Evolutionary conservation across 345 rosid genomes (phyloP).

Genomic region (Mangifera indica): DNA sequence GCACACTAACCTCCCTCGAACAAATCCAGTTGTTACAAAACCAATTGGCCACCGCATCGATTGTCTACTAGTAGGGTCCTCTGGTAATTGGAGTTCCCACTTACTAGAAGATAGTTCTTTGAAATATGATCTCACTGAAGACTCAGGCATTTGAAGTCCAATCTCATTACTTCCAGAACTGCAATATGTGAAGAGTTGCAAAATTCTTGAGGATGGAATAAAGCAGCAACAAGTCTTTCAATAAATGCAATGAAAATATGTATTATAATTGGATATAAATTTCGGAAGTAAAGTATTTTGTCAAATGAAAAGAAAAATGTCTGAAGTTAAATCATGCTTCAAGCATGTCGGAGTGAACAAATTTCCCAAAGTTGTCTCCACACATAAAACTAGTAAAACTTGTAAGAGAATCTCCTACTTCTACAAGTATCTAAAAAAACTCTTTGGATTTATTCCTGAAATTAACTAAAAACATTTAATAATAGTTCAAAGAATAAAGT

Average conservation of each 20-base stretch:
- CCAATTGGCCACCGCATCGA: slow-evolving; percentile 74
- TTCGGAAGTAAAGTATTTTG: neutral
- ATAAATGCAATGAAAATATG: neutral
- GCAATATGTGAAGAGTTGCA: slow-evolving; percentile 15
- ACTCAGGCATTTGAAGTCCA: slow-evolving; percentile 53
- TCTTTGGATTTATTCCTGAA: neutral
- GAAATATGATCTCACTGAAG: slow-evolving; percentile 61
- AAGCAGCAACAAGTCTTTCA: neutral
- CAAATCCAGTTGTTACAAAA: slow-evolving; percentile 79
- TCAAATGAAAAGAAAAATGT: neutral
- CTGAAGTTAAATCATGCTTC: neutral
- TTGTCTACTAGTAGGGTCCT: slow-evolving; percentile 40
- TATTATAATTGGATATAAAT: neutral
- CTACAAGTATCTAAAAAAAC: neutral
- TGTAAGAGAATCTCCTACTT: neutral
- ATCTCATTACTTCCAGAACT: slow-evolving; percentile 41
- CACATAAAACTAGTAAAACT: neutral
- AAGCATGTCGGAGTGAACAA: neutral
- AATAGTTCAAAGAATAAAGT: neutral
- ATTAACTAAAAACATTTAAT: neutral
- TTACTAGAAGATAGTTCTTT: slow-evolving; percentile 51
- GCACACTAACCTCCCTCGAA: slow-evolving; percentile 67
- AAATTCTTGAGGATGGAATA: neutral
- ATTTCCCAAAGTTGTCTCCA: neutral
- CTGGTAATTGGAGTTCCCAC: slow-evolving; percentile 68